Percentiles rank a stretch among this genome's conserved stretches.
Evolutionary conservation across 2,329 filamentous ascomycete species (phyloP).

Genomic region (Sarocladium strictum): DNA sequence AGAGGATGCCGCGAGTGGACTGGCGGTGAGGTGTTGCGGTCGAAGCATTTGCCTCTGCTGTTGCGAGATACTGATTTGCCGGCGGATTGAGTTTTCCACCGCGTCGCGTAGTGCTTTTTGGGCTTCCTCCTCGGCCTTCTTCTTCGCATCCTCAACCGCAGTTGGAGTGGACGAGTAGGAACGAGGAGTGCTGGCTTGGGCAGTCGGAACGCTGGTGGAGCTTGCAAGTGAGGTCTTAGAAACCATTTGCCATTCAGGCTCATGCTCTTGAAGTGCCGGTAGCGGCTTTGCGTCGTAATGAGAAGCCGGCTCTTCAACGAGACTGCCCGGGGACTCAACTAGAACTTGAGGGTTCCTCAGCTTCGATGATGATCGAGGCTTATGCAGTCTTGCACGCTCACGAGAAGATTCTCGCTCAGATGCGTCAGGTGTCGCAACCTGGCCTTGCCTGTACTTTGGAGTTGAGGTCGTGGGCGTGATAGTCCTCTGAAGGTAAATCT

Average conservation of each 20-base stretch:
- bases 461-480: not conserved
- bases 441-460: not conserved
- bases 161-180: slow-evolving; percentile 9
- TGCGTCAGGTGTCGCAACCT: not conserved
- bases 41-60: slow-evolving; percentile 55
- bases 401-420: not conserved
- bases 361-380: slow-evolving; percentile 1
- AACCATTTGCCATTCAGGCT: slow-evolving; percentile 44
- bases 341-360: slow-evolving; percentile 2
- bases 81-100: slow-evolving; percentile 60
- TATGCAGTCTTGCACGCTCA: not conserved
- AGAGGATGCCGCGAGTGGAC: slow-evolving; percentile 9
- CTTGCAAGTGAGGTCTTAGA: slow-evolving; percentile 15
- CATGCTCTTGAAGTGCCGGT: slow-evolving; percentile 14
- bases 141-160: not conserved
- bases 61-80: slow-evolving; percentile 60
- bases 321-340: slow-evolving; percentile 31
- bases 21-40: slow-evolving; percentile 24
- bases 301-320: slow-evolving; percentile 18
- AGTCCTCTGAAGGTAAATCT: not conserved
- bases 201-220: slow-evolving; percentile 3
- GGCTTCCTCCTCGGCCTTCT: slow-evolving; percentile 9
- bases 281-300: not conserved
- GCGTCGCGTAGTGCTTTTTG: slow-evolving; percentile 41
- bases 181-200: slow-evolving; percentile 12